These are phyloP conservation scores for Triglochin maritima DNA, from an alignment of 106 monocot genomes.

Conservation along the genomic window DNA sequence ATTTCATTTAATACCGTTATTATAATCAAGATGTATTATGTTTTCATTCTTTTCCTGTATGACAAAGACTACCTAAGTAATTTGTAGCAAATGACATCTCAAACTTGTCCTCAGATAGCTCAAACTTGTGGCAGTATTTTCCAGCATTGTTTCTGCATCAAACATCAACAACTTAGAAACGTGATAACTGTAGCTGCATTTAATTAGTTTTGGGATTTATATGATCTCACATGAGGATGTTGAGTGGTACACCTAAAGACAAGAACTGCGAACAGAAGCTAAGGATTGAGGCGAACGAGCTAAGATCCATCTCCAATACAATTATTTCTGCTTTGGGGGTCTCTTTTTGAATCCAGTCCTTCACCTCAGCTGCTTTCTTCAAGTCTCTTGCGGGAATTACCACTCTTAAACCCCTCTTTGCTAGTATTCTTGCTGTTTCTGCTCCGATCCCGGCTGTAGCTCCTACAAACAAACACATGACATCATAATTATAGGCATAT, in stretches of 20 bases:
- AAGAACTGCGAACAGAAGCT: constrained; percentile 36
- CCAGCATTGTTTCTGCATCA: constrained; percentile 59
- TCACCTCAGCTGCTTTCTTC: constrained; percentile 30
- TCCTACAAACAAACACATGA: constrained; percentile 11
- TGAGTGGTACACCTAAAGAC: constrained; percentile 39
- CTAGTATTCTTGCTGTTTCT: constrained; percentile 48
- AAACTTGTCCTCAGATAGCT: constrained; percentile 28
- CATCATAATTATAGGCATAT: background rate
- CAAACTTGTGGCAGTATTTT: constrained; percentile 21
- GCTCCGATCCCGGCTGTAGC: constrained; percentile 65
- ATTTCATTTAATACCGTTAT: too few relatives aligned
- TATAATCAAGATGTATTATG: too few relatives aligned
- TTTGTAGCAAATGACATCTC: constrained; percentile 75
- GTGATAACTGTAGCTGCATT: background rate
- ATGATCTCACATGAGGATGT: constrained; percentile 43
- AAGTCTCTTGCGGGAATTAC: constrained; percentile 40
- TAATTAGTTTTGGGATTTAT: too few relatives aligned
- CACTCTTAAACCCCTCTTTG: constrained; percentile 30
- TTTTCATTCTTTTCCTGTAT: too few relatives aligned
- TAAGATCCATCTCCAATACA: constrained; percentile 33
- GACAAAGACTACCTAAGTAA: constrained; percentile 37
- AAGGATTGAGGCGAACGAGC: constrained; percentile 38
- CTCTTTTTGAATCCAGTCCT: constrained; percentile 24
- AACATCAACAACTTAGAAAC: background rate
- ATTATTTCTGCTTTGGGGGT: constrained; percentile 21